Evolutionary conservation across 2,329 filamentous ascomycete genomes (phyloP).

Genomic region (Phaeosphaeria sp.): DNA sequence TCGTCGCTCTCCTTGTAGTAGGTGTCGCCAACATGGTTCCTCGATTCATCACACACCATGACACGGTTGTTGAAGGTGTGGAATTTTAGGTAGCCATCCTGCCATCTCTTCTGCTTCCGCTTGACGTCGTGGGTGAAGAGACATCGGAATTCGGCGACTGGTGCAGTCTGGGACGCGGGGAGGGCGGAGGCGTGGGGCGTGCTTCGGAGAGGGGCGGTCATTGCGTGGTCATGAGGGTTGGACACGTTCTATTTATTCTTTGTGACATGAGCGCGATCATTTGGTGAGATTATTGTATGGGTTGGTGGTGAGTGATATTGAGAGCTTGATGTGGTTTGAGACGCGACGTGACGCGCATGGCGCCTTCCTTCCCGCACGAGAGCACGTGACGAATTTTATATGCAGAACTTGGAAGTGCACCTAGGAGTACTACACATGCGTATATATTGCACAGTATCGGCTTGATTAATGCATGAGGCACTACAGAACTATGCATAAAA

Average conservation of each 20-base stretch:
- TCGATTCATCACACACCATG: conserved; percentile 86
- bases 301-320: not conserved
- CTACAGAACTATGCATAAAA: too few species aligned
- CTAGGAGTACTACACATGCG: too few species aligned
- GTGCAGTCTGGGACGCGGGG: conserved; percentile 67
- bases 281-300: not conserved
- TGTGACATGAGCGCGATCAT: not conserved
- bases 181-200: conserved; percentile 41
- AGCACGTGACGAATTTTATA: not conserved
- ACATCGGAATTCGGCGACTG: conserved; percentile 82
- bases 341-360: not conserved
- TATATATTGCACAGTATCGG: too few species aligned
- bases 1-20: conserved; percentile 76
- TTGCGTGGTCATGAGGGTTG: conserved; percentile 10
- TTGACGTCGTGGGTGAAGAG: conserved; percentile 86
- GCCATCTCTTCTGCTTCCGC: conserved; percentile 90
- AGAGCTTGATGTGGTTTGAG: not conserved
- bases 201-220: conserved; percentile 35
- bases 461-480: too few species aligned
- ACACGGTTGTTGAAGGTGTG: conserved; percentile 90
- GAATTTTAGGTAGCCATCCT: conserved; percentile 86
- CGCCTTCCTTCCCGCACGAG: not conserved
- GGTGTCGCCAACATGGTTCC: conserved; percentile 82
- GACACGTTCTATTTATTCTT: conserved; percentile 15
- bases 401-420: too few species aligned